Conservation (phyloP, 2,329 filamentous ascomycete genomes). For the Paraphoma sp. region DNA sequence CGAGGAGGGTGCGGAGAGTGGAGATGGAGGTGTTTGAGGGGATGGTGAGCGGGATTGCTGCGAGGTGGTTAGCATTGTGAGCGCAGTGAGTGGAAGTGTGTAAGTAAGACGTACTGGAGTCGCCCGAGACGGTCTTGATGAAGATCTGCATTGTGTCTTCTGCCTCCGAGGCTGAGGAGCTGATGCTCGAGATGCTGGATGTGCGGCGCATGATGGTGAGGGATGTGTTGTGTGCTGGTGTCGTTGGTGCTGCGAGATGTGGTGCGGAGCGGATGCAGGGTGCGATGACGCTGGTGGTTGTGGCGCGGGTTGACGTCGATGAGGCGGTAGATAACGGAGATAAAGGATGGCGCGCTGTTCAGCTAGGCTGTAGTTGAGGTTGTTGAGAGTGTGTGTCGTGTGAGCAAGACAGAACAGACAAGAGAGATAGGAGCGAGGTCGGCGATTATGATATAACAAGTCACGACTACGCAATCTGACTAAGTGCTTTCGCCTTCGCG, state of each 20-base stretch:
- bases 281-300: constrained; percentile 12
- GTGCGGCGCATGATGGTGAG: constrained; percentile 41
- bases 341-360: not conserved
- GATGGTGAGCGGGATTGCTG: constrained; percentile 64
- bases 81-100: constrained; percentile 18
- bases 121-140: constrained; percentile 64
- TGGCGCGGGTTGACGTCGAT: constrained; percentile 1
- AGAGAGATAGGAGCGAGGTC: constrained; percentile 1
- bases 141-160: constrained; percentile 67
- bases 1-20: constrained; percentile 63
- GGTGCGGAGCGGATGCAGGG: constrained; percentile 8
- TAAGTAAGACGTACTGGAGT: constrained; percentile 56
- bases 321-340: constrained; percentile 13
- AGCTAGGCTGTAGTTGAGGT: not conserved
- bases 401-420: not conserved
- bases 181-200: constrained; percentile 51
- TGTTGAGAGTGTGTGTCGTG: constrained; percentile 4
- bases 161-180: constrained; percentile 51
- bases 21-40: constrained; percentile 61
- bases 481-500: constrained; percentile 5
- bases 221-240: constrained; percentile 4
- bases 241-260: not conserved
- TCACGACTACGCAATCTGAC: constrained; percentile 4
- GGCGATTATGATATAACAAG: not conserved
- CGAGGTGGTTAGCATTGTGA: not conserved